Evolutionary conservation across 148 eudicot species (phyloP).

Genomic region (Bassia scoparia): DNA sequence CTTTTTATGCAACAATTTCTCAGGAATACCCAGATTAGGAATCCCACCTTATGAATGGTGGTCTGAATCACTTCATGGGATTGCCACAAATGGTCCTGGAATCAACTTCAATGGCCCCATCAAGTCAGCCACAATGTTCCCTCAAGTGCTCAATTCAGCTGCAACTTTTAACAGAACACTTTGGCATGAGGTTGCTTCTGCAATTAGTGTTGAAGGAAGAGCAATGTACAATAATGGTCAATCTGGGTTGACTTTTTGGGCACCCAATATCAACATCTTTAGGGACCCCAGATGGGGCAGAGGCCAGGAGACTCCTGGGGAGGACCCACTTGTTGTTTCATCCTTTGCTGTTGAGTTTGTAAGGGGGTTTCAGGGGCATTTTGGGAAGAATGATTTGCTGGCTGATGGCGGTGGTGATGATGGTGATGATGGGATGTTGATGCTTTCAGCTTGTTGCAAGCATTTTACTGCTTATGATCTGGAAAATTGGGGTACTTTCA

Average conservation of each 20-base stretch:
- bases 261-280: slow-evolving; percentile 80
- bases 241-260: slow-evolving; percentile 93
- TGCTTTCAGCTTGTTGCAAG: slow-evolving; percentile 97
- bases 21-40: slow-evolving; percentile 52
- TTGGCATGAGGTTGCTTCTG: slow-evolving; percentile 53
- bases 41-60: slow-evolving; percentile 85
- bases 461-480: slow-evolving; percentile 94
- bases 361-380: slow-evolving; percentile 59
- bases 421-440: slow-evolving; percentile 38
- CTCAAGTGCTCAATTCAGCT: slow-evolving; percentile 60
- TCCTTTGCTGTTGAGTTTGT: slow-evolving; percentile 63
- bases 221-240: slow-evolving; percentile 85
- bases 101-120: slow-evolving; percentile 54
- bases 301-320: slow-evolving; percentile 96
- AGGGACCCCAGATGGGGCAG: slow-evolving; percentile 99
- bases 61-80: slow-evolving; percentile 92
- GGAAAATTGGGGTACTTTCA: slow-evolving; percentile 64
- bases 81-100: slow-evolving; percentile 80
- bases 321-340: slow-evolving; percentile 71
- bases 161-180: slow-evolving; percentile 58
- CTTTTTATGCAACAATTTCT: slow-evolving; percentile 59
- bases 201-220: slow-evolving; percentile 66
- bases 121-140: slow-evolving; percentile 64
- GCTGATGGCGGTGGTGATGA: slow-evolving; percentile 27
- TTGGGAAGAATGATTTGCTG: slow-evolving; percentile 37